Conservation (phyloP, 768 basidiomycete genomes). For the Suillus occidentalis region DNA sequence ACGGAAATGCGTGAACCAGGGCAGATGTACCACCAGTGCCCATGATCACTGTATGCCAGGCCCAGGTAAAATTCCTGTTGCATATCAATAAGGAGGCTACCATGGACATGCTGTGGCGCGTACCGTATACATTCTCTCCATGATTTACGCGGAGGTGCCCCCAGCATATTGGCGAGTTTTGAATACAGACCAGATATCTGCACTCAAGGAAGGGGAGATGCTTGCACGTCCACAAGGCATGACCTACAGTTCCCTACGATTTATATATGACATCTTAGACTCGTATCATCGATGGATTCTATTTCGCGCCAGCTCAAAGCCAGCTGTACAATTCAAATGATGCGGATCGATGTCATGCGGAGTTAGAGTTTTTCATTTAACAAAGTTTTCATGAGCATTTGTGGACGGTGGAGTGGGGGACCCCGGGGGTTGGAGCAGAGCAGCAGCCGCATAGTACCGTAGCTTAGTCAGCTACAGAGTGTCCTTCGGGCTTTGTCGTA, state of each 20-base stretch:
- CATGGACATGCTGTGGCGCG: background rate
- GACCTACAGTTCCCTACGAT: background rate
- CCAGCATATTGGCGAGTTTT: background rate
- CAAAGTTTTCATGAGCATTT: background rate
- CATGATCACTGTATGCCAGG: constrained; percentile 50
- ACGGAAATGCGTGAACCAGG: constrained; percentile 44
- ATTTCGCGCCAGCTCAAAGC: background rate
- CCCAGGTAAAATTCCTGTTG: constrained; percentile 45
- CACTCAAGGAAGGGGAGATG: background rate
- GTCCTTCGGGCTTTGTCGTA: too few relatives aligned
- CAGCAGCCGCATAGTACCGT: too few relatives aligned
- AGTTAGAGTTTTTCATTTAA: background rate
- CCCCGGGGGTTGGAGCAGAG: too few relatives aligned
- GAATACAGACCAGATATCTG: background rate
- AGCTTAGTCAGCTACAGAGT: too few relatives aligned
- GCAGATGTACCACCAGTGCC: constrained; percentile 44
- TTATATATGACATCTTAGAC: background rate
- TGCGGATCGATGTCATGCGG: too few relatives aligned
- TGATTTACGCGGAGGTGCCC: constrained; percentile 29
- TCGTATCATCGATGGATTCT: background rate
- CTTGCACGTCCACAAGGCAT: background rate
- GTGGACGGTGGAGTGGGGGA: too few relatives aligned
- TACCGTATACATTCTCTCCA: constrained; percentile 40
- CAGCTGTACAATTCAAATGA: background rate
- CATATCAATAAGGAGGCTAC: constrained; percentile 3